phyloP scores from a whole-genome alignment of 805 yeast genomes.

The Candida piceae region DNA sequence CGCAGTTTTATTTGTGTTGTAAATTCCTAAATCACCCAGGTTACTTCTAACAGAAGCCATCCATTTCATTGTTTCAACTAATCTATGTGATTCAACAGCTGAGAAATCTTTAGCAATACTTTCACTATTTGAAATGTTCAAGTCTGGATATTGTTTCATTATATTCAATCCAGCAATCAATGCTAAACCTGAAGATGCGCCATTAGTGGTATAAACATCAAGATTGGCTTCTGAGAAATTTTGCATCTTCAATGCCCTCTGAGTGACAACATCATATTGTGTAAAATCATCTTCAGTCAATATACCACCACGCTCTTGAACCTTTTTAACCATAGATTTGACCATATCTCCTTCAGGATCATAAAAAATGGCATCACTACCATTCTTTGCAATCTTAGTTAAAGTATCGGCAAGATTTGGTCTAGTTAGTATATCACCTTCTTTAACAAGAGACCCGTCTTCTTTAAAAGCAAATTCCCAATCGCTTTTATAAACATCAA shows the following conservation, averaged over 20 bases:
- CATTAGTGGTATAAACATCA: conserved; percentile 52
- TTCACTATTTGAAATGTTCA: conserved; percentile 26
- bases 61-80: conserved; percentile 92
- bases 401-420: conserved; percentile 64
- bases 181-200: conserved; percentile 83
- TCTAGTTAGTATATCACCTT: conserved; percentile 61
- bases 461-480: conserved; percentile 55
- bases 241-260: conserved; percentile 38
- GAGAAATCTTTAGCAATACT: conserved; percentile 34
- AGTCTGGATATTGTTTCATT: conserved; percentile 38
- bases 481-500: conserved; percentile 29
- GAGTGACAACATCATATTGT: conserved; percentile 48
- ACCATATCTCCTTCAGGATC: conserved; percentile 80
- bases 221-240: conserved; percentile 23
- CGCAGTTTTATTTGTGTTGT: conserved; percentile 21
- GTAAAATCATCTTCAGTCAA: conserved; percentile 61
- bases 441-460: conserved; percentile 29
- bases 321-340: conserved; percentile 45
- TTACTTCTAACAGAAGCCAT: conserved; percentile 81
- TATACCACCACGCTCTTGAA: conserved; percentile 60
- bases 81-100: conserved; percentile 52
- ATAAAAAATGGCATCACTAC: conserved; percentile 73
- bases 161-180: conserved; percentile 69
- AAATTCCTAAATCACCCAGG: conserved; percentile 59
- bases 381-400: conserved; percentile 65